Evolutionary conservation across 768 basidiomycete genomes (phyloP), one percentile per base, ranked within the genome.

Genomic region (Serpula lacrymans): DNA sequence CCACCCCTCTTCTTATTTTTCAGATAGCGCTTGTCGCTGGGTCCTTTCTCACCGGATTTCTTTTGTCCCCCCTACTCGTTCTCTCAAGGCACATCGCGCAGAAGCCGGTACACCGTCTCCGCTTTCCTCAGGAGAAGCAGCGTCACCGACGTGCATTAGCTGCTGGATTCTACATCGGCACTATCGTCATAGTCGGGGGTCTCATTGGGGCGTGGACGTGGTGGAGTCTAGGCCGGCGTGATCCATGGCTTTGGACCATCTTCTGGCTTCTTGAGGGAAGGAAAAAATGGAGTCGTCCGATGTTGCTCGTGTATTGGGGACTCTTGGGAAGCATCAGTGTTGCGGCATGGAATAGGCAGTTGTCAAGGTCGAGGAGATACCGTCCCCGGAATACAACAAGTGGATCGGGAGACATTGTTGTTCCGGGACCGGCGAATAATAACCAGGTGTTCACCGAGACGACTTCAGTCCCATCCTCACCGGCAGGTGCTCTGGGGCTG

Each of bases 21-120:
- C 96, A 98, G 56, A 72, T 94, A 29, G 90, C 96, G 2, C 74
- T 98, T 33, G 86, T 99, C 34, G 88, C 87, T 4, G 96, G 96
- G 17, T 85, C 92, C 1, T 77, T 98, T 42, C 68, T 98, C 23
- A 83, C 83, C n/a, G 96, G 96, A 11, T 91, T 97, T 63, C 67
- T 97, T 6, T 76, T 99, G n/a, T 91, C 91, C 0, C 96, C 96
- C 0, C 70, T 98, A 29, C 83, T 99, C 13, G 83, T 90, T 32
- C 74, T 98, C 14, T 95, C 94, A 13, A 80, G 96, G 2, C 84
- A 92, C 58, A 86, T 93, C 50, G 93, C 94, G 0, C 89, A 88
- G 50, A 78, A 82, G 16, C 94, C 94, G 3, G 77, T 81, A 45
- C 82, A 73, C 50, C 85, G 94, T 9, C 76, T 95, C 20, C 82